Conservation (phyloP, 805 yeast species). For the Priceomyces haplophilus region DNA sequence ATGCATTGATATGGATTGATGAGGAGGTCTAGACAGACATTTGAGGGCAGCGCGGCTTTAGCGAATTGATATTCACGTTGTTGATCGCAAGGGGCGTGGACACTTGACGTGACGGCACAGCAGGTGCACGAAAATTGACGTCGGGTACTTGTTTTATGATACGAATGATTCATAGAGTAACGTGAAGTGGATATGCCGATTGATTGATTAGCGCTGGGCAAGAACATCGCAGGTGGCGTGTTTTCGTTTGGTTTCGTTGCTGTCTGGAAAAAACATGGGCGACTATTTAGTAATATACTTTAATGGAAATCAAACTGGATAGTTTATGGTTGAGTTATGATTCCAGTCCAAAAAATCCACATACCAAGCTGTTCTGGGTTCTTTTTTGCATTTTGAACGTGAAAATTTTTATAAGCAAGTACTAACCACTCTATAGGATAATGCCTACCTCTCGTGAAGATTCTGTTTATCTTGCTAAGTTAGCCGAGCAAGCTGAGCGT, state of each 20-base stretch:
- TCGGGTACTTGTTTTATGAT: not conserved
- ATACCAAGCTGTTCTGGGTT: no score
- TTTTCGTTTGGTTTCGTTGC: not conserved
- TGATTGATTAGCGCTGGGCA: not conserved
- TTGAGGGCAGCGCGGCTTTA: not conserved
- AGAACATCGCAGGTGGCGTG: not conserved
- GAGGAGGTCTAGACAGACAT: not conserved
- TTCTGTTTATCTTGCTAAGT: slow-evolving; percentile 94
- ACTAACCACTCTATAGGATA: slow-evolving; percentile 14
- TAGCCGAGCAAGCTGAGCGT: slow-evolving; percentile 99
- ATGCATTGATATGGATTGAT: not conserved
- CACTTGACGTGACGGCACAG: not conserved
- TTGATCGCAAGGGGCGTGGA: slow-evolving; percentile 2
- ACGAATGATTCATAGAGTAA: not conserved
- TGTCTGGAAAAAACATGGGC: not conserved
- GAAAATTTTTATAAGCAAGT: not conserved
- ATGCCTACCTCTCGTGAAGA: slow-evolving; percentile 94
- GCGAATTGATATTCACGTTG: not conserved
- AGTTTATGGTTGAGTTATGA: no score
- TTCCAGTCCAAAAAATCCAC: no score
- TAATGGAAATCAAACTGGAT: not conserved
- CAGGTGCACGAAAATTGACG: not conserved
- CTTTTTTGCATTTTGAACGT: no score
- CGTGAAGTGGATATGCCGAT: not conserved
- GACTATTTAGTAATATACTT: not conserved